A percentile compares a stretch with the other conserved stretches of the same genome.
phyloP scores from a whole-genome alignment of 768 basidiomycete genomes.

The Termitomyces sp. region DNA sequence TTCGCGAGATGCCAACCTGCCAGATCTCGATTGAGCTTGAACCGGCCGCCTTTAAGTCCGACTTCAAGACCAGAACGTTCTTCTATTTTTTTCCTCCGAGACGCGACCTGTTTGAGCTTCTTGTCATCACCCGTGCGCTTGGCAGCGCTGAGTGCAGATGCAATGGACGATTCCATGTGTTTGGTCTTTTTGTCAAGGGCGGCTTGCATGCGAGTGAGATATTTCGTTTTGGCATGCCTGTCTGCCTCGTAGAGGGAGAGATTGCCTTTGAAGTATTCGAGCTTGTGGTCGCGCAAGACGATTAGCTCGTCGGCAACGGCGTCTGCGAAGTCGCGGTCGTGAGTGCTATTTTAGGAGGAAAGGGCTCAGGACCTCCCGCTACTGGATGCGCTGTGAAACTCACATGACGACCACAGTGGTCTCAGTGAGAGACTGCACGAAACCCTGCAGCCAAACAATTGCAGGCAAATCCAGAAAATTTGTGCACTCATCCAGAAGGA shows the following conservation, averaged over 20 bases:
- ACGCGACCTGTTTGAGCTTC: conserved; percentile 44
- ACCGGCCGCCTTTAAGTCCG: conserved; percentile 38
- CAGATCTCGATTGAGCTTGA: conserved; percentile 54
- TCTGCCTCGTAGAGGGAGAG: conserved; percentile 45
- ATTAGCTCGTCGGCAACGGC: conserved; percentile 57
- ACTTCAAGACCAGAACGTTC: conserved; percentile 33
- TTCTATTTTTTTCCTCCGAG: conserved; percentile 53
- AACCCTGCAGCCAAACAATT: conserved; percentile 49
- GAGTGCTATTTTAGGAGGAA: conserved; percentile 27
- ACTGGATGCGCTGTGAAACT: not conserved
- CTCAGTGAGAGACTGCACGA: conserved; percentile 36
- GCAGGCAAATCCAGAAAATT: conserved; percentile 51
- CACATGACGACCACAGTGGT: conserved; percentile 53
- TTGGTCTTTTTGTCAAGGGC: conserved; percentile 29
- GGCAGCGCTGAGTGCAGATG: conserved; percentile 42
- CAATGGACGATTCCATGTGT: conserved; percentile 51
- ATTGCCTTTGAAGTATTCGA: conserved; percentile 55
- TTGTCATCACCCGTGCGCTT: conserved; percentile 62
- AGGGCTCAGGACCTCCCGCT: not conserved
- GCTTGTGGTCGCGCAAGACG: conserved; percentile 45
- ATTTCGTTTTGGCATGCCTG: conserved; percentile 38
- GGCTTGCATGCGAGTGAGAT: conserved; percentile 40
- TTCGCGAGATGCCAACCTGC: conserved; percentile 33
- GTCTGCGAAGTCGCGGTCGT: conserved; percentile 61
- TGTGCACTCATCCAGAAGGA: conserved; percentile 56